Base-by-base conservation (phyloP, 768 basidiomycete genomes). In the Lactarius pseudohatsudake region DNA sequence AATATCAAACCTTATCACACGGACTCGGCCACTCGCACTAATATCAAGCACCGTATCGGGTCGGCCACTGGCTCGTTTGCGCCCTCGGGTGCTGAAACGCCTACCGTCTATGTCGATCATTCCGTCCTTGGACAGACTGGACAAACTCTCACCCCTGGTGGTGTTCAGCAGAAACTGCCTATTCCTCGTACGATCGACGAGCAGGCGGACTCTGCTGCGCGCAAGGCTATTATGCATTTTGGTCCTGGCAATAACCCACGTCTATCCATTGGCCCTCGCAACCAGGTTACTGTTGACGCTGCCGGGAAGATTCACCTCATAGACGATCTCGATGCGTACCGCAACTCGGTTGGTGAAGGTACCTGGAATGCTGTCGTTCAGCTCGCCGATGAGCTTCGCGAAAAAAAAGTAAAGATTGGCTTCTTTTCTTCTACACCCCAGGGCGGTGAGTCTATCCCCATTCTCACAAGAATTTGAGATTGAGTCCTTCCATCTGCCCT, bases 401-500 rank as follows among this genome's bases (percentile, higher is more conserved):
- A 90, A 76, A 92, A 90, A 78, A 90, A 94, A 69, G 80, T 92
- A 75, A 93, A 91, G 77, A 91, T 96, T 69, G 90, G 89, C 28
- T 96, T 96, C 84, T 96, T 96, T 79, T 94, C 91, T 34, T 94
- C 93, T 11, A 98, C 96, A 7, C 95, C 95, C 13, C 94, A 96
- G 79, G 95, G 95, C 81, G 88, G 90, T 90, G 77, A 73, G 84
- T 74, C 50, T 38, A 45, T 61, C 58, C 57, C 59, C 56, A 28
- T 57, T 68, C n/a, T 43, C 40, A 30, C 22, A 65, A 10, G 59
- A 62, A 50, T 59, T 67, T 70, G 70, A 66, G 59, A 70, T 72
- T 78, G 72, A 78, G 72, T 40, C 15, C 16, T 57, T 22, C 47
- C 43, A 50, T 26, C n/a, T 57, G 9, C 50, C 36, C 6, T 40